These are phyloP conservation scores for Candida maltosa DNA, from an alignment of 805 yeast species.

Conservation along the genomic window DNA sequence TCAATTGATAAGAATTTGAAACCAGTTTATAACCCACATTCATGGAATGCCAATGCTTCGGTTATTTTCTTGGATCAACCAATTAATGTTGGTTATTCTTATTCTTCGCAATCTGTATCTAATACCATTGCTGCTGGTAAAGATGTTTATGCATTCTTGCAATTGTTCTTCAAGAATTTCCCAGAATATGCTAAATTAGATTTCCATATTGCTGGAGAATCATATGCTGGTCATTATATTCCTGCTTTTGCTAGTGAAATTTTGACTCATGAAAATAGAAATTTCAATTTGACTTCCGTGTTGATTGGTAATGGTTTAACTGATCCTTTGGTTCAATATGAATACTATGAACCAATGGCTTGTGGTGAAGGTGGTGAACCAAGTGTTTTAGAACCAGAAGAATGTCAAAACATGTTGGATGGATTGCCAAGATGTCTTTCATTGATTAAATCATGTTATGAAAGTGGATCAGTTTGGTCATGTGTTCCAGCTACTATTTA, in stretches of 20 bases:
- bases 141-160: slow-evolving; percentile 35
- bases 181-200: slow-evolving; percentile 22
- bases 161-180: slow-evolving; percentile 35
- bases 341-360: slow-evolving; percentile 87
- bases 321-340: slow-evolving; percentile 76
- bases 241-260: slow-evolving; percentile 44
- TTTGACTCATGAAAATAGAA: slow-evolving; percentile 36
- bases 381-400: slow-evolving; percentile 65
- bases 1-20: slow-evolving; percentile 23
- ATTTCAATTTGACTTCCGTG: slow-evolving; percentile 65
- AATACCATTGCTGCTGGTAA: slow-evolving; percentile 31
- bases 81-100: slow-evolving; percentile 31
- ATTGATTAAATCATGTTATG: slow-evolving; percentile 77
- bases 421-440: slow-evolving; percentile 72
- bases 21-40: slow-evolving; percentile 27
- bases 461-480: slow-evolving; percentile 67
- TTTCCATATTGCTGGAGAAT: slow-evolving; percentile 42
- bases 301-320: slow-evolving; percentile 93
- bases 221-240: slow-evolving; percentile 46
- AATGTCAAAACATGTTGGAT: slow-evolving; percentile 62
- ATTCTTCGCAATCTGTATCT: slow-evolving; percentile 27
- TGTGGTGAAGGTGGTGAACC: slow-evolving; percentile 87
- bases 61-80: slow-evolving; percentile 41
- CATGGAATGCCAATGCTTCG: slow-evolving; percentile 35
- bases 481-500: slow-evolving; percentile 91